phyloP scores from a whole-genome alignment of 2,329 filamentous ascomycete species.

The Monosporascus sp. region DNA sequence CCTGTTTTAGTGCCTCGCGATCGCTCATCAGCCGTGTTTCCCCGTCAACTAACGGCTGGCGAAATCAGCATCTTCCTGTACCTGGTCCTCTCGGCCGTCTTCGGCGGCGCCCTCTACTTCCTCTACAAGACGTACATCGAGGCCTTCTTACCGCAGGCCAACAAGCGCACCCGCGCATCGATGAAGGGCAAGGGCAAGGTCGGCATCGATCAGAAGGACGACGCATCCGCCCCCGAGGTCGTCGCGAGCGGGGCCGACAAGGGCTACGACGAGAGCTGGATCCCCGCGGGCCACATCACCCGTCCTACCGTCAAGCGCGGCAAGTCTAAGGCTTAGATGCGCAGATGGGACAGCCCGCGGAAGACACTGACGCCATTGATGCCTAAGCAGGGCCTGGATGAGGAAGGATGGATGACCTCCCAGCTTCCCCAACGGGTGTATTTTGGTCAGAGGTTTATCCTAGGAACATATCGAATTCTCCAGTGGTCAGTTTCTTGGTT shows the following conservation, averaged over 20 bases:
- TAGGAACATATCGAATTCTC: too few relatives aligned
- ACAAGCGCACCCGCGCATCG: constrained; percentile 56
- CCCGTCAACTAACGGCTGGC: too few relatives aligned
- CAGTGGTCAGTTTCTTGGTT: too few relatives aligned
- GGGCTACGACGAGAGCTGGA: constrained; percentile 89
- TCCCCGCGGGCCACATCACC: constrained; percentile 83
- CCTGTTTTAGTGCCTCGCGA: constrained; percentile 41
- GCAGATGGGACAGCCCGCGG: too few relatives aligned
- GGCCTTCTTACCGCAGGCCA: constrained; percentile 84
- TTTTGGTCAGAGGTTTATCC: too few relatives aligned
- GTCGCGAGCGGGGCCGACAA: constrained; percentile 64
- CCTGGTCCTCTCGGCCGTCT: constrained; percentile 75
- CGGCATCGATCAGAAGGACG: constrained; percentile 52
- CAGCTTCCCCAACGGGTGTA: too few relatives aligned
- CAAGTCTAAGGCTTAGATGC: constrained; percentile 33
- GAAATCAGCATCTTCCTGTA: constrained; percentile 85
- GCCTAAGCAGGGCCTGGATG: too few relatives aligned
- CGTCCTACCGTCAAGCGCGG: constrained; percentile 68
- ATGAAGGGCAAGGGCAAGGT: constrained; percentile 51
- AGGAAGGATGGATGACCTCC: too few relatives aligned
- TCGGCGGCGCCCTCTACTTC: constrained; percentile 82
- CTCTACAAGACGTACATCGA: constrained; percentile 99
- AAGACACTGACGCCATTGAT: too few relatives aligned
- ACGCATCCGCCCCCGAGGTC: constrained; percentile 65
- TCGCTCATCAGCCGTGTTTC: constrained; percentile 31